These are phyloP conservation scores for Lachancea sp. DNA, from an alignment of 805 yeast species.

Conservation along the genomic window DNA sequence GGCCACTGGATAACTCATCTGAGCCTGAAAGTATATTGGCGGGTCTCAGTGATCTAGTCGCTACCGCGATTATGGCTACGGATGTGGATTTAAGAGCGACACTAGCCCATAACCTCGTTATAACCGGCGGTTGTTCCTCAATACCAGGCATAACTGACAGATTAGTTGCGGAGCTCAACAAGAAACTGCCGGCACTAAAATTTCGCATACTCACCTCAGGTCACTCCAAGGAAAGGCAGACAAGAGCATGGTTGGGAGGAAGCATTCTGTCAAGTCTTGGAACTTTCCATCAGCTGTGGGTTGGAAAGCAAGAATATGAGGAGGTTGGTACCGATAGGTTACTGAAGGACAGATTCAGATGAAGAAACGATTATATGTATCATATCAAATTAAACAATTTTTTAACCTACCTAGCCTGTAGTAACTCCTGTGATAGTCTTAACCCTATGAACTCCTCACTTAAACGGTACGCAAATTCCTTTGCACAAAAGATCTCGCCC, in stretches of 20 bases:
- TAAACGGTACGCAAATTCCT: constrained; percentile 26
- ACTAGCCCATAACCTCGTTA: constrained; percentile 78
- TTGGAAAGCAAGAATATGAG: constrained; percentile 75
- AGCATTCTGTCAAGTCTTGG: constrained; percentile 83
- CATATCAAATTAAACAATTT: neutral
- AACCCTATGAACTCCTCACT: neutral
- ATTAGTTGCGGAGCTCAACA: constrained; percentile 60
- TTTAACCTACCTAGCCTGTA: neutral
- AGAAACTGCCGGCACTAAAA: constrained; percentile 75
- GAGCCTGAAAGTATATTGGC: constrained; percentile 19
- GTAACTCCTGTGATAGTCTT: neutral
- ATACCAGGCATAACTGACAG: constrained; percentile 79
- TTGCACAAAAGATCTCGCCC: constrained; percentile 32
- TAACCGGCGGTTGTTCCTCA: constrained; percentile 79
- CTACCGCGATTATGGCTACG: constrained; percentile 46
- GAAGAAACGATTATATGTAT: constrained; percentile 10
- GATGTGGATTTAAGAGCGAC: constrained; percentile 83
- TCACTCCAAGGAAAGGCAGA: constrained; percentile 65
- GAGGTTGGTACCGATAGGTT: constrained; percentile 83
- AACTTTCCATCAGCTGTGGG: constrained; percentile 94
- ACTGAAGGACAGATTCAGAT: constrained; percentile 77
- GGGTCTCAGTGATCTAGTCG: constrained; percentile 57
- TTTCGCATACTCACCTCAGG: constrained; percentile 80
- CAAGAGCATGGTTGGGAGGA: constrained; percentile 89
- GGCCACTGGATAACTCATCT: constrained; percentile 19